A percentile compares a stretch with the other conserved stretches of the same genome.
phyloP scores from a whole-genome alignment of 805 yeast genomes.

The Starmera pachycereana region DNA sequence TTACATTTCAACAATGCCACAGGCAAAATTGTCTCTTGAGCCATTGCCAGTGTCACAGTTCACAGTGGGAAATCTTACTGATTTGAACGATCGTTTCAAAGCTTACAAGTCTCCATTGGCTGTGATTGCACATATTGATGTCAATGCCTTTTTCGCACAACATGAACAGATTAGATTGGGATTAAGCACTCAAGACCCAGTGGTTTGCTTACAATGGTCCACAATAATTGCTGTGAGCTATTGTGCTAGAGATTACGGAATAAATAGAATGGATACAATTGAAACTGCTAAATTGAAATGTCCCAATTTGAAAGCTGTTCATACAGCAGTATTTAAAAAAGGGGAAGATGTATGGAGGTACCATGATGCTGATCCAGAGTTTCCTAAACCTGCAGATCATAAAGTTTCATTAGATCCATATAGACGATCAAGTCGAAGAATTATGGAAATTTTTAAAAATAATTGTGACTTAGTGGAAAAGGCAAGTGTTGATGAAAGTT shows the following conservation, averaged over 20 bases:
- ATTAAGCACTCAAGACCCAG: constrained; percentile 58
- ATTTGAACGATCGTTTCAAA: constrained; percentile 32
- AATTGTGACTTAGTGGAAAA: constrained; percentile 71
- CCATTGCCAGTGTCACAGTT: constrained; percentile 22
- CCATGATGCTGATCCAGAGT: constrained; percentile 35
- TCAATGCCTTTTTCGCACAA: constrained; percentile 95
- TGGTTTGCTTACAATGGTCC: constrained; percentile 92
- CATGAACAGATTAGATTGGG: constrained; percentile 75
- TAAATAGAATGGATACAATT: constrained; percentile 65
- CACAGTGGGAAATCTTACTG: constrained; percentile 38
- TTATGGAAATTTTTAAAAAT: constrained; percentile 51
- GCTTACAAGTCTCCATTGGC: constrained; percentile 62
- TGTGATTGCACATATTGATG: constrained; percentile 76
- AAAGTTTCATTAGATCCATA: constrained; percentile 91
- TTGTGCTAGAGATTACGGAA: constrained; percentile 80
- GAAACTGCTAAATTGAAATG: constrained; percentile 66
- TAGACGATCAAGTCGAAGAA: constrained; percentile 75
- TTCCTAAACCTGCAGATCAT: constrained; percentile 51
- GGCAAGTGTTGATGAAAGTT: constrained; percentile 94
- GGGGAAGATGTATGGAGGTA: constrained; percentile 84
- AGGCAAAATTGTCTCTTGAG: no score
- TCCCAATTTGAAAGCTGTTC: constrained; percentile 67
- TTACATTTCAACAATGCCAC: no score
- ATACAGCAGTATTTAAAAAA: constrained; percentile 86
- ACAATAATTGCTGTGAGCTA: constrained; percentile 83